Percentiles rank a stretch among this genome's conserved stretches.
Conservation (phyloP, 305 asterid genomes). For the Solanum hybrid region DNA sequence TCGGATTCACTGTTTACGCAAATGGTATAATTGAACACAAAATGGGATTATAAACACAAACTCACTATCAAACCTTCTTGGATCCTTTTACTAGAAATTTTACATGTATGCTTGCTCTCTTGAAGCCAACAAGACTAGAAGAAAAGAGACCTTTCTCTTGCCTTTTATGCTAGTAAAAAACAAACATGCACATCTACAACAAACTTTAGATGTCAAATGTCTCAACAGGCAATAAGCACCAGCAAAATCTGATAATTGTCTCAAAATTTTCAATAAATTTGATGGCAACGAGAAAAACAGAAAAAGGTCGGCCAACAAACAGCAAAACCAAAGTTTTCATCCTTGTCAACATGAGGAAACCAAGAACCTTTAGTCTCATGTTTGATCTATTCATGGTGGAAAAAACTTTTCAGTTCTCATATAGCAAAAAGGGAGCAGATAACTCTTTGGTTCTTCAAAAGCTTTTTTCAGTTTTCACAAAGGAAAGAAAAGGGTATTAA, state of each 20-base stretch:
- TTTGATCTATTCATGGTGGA: too few species aligned
- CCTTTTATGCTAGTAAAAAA: neutral
- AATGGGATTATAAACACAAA: neutral
- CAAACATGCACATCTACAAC: neutral
- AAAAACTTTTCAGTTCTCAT: too few species aligned
- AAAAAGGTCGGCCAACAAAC: neutral
- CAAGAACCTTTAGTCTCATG: neutral
- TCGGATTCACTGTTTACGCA: neutral
- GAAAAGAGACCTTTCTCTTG: neutral
- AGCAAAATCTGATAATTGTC: neutral
- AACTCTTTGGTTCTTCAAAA: too few species aligned
- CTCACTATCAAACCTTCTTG: neutral
- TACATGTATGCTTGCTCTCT: neutral
- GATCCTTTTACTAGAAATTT: neutral
- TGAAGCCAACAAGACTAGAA: neutral
- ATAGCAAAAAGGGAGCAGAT: too few species aligned
- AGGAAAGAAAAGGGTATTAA: too few species aligned
- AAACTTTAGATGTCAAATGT: neutral
- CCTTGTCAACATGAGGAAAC: neutral
- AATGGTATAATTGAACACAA: neutral
- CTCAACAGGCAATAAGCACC: neutral
- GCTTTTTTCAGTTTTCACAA: too few species aligned
- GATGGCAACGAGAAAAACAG: neutral
- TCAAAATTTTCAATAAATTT: neutral
- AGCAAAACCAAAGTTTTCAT: neutral